Conservation (phyloP, 2,329 filamentous ascomycete species). For the Talaromyces sp. region DNA sequence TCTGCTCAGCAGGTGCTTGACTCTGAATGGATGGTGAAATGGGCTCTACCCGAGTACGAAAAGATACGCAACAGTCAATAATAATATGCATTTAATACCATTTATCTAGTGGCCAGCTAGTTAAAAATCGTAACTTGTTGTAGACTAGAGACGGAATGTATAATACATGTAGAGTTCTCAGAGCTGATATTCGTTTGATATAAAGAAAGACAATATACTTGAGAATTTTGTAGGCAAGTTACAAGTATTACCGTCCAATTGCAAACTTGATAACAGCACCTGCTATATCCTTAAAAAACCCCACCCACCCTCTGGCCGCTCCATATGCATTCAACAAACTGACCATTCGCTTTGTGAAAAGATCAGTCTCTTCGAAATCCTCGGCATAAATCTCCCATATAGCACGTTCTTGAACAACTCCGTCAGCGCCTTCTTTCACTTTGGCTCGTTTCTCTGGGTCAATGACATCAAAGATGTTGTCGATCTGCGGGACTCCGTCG, state of each 20-base stretch:
- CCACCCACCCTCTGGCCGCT: slow-evolving; percentile 47
- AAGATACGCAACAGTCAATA: no score
- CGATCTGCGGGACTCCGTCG: slow-evolving; percentile 14
- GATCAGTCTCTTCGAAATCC: slow-evolving; percentile 53
- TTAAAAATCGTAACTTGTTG: no score
- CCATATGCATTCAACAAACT: slow-evolving; percentile 44
- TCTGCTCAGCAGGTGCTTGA: no score
- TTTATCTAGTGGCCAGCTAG: no score
- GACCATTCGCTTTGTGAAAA: slow-evolving; percentile 51
- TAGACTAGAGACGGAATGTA: no score
- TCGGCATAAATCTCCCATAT: slow-evolving; percentile 58
- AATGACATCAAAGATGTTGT: slow-evolving; percentile 10
- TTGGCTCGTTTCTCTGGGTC: slow-evolving; percentile 12
- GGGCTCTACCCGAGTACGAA: no score
- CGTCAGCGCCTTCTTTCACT: slow-evolving; percentile 14
- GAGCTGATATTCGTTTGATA: no score
- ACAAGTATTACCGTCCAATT: neutral
- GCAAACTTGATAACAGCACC: neutral
- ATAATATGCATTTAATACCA: no score
- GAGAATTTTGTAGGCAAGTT: neutral
- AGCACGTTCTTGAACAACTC: slow-evolving; percentile 32
- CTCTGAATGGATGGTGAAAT: no score
- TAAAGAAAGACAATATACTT: no score
- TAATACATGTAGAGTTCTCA: no score
- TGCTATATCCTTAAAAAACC: slow-evolving; percentile 30